Evolutionary conservation across 2,329 filamentous ascomycete species (phyloP).

Genomic region (Phaeophleospora eucalypticola): DNA sequence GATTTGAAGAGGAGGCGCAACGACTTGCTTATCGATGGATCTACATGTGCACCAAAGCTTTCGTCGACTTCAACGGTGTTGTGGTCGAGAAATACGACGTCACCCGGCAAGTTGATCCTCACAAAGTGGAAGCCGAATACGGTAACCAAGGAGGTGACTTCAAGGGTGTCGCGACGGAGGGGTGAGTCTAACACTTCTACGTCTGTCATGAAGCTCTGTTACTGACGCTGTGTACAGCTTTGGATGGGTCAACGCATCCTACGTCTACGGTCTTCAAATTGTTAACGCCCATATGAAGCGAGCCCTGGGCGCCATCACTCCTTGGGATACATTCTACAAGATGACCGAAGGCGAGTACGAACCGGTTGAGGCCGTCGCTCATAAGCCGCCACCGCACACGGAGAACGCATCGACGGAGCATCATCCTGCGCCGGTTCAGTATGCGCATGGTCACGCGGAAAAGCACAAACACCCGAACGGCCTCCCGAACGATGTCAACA

Average conservation of each 20-base stretch:
- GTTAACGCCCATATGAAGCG: slow-evolving; percentile 85
- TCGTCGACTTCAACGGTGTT: slow-evolving; percentile 96
- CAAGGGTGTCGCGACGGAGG: slow-evolving; percentile 92
- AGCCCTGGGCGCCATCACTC: slow-evolving; percentile 80
- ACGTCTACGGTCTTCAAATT: slow-evolving; percentile 86
- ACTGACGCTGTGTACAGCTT: slow-evolving; percentile 57
- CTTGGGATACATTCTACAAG: slow-evolving; percentile 76
- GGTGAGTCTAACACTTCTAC: slow-evolving; percentile 56
- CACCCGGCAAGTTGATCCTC: slow-evolving; percentile 81
- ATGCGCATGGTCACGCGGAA: slow-evolving; percentile 7
- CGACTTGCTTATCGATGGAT: slow-evolving; percentile 92
- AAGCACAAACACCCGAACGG: not conserved
- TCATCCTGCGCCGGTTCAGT: slow-evolving; percentile 13
- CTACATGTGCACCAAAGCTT: slow-evolving; percentile 97
- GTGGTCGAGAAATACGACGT: slow-evolving; percentile 99
- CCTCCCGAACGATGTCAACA: slow-evolving; percentile 13
- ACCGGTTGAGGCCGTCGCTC: not conserved
- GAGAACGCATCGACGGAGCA: slow-evolving; percentile 12
- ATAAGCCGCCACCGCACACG: slow-evolving; percentile 7
- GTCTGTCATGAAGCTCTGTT: not conserved
- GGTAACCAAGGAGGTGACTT: slow-evolving; percentile 95
- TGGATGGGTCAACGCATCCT: slow-evolving; percentile 98
- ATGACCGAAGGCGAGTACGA: slow-evolving; percentile 36
- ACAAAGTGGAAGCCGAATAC: slow-evolving; percentile 93
- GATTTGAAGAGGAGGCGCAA: slow-evolving; percentile 85